Base-by-base conservation (phyloP, 768 basidiomycete species). In the Boletus vermiculosoides region DNA sequence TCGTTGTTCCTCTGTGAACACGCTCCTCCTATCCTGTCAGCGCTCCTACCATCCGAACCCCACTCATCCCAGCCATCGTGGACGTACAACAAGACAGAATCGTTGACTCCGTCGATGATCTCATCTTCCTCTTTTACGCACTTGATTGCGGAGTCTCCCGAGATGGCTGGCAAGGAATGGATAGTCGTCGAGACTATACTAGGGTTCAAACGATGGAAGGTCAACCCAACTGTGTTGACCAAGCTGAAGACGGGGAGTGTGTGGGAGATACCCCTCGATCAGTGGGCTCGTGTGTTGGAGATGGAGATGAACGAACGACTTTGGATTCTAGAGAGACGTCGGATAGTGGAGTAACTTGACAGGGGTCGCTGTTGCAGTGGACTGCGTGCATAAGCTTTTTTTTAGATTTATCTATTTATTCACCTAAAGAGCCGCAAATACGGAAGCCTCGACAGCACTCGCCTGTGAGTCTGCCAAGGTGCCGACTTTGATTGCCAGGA, bases 11-110 rank as follows among this genome's bases (percentile, higher is more conserved):
- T 85, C 22, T 90, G 92, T 40, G 78, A 82, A 22, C 76, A 87
- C 53, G 72, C 86, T 0, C 78, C 80, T 1, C 88, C 92, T 68
- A 75, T 50, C 42, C 11, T 56, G 45, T 47, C 56, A 18, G 52
- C 63, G 49, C 50, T 61, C 47, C 36, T 33, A 49, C 48, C 60
- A 52, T 40, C 54, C 41, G 36, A 62, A 39, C 50, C 65, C 23
- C 47, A 57, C 48, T 51, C 51, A 34, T 45, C 59, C 13, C 37
- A 25, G 0, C 41, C 48, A 12, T 52, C 64, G 31, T 92, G 90
- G 87, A 77, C 73, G 37, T 96, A 94, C 74, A 83, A 92, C 73
- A 96, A 94, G 76, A 88, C 90, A 0, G 94, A 97, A 71, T 72
- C 77, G 31, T 70, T 90, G 36, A 72, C 78, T 0, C 64, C 78